These are phyloP conservation scores for Microcyclospora pomicola DNA, from an alignment of 2,329 filamentous ascomycete species.

Conservation along the genomic window DNA sequence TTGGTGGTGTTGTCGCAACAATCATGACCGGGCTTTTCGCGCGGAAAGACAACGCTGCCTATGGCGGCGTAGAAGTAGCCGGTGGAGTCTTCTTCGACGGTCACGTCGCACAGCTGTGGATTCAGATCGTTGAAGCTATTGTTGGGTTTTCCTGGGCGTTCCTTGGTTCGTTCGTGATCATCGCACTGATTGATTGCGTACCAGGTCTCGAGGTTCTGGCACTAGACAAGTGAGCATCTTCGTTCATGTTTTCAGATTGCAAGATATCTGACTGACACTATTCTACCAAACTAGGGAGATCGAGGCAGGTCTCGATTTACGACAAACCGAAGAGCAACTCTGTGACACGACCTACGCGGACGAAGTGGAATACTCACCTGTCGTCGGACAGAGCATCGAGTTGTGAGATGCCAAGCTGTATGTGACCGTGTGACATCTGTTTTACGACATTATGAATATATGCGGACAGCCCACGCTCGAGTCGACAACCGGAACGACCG, in stretches of 20 bases:
- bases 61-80: constrained; percentile 36
- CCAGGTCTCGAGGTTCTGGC: constrained; percentile 40
- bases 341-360: too few species aligned
- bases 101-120: constrained; percentile 35
- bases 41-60: constrained; percentile 37
- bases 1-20: constrained; percentile 38
- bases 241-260: background rate
- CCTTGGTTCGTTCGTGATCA: constrained; percentile 33
- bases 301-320: too few species aligned
- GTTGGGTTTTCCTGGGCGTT: constrained; percentile 41
- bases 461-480: too few species aligned
- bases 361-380: too few species aligned
- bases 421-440: too few species aligned
- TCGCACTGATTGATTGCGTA: constrained; percentile 39
- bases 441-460: too few species aligned
- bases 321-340: too few species aligned
- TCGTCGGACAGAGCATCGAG: too few species aligned
- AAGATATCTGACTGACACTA: too few species aligned
- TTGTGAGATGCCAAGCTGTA: too few species aligned
- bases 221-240: constrained; percentile 34
- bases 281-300: too few species aligned
- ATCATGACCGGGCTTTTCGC: constrained; percentile 40
- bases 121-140: constrained; percentile 38
- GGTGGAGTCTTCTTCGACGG: constrained; percentile 42
- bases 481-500: too few species aligned